Percentiles rank a stretch among this genome's conserved stretches.
Conservation (phyloP, 108 stramenopile genomes). For the Chaetoceros muelleri region DNA sequence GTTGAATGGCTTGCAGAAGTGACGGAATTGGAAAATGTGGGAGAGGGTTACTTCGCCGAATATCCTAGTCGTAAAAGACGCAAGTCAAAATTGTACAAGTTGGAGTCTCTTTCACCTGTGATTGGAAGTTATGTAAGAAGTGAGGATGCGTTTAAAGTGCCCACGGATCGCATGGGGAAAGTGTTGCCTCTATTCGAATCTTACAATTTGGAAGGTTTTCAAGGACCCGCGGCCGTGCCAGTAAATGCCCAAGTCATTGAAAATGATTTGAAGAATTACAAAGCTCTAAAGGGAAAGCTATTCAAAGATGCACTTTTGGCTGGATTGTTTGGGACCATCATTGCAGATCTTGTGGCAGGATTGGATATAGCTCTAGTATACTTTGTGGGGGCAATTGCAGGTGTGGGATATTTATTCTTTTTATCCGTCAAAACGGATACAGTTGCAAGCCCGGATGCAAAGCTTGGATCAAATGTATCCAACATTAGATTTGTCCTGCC, state of each 20-base stretch:
- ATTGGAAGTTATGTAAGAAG: slow-evolving; percentile 52
- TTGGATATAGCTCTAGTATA: slow-evolving; percentile 52
- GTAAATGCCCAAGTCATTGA: slow-evolving; percentile 37
- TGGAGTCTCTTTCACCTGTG: slow-evolving; percentile 51
- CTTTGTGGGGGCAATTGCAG: slow-evolving; percentile 45
- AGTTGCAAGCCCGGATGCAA: slow-evolving; percentile 28
- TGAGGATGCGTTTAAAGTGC: slow-evolving; percentile 74
- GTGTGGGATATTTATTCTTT: slow-evolving; percentile 55
- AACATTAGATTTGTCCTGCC: slow-evolving; percentile 68
- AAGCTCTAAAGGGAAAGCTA: slow-evolving; percentile 36
- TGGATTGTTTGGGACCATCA: slow-evolving; percentile 38
- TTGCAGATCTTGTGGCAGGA: slow-evolving; percentile 39
- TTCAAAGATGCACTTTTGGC: slow-evolving; percentile 42
- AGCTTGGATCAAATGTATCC: slow-evolving; percentile 38
- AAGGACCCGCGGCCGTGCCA: slow-evolving; percentile 32
- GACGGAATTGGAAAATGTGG: slow-evolving; percentile 65
- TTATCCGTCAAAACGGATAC: slow-evolving; percentile 76
- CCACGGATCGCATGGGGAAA: slow-evolving; percentile 23
- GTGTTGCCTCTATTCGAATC: slow-evolving; percentile 7
- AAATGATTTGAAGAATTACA: slow-evolving; percentile 37
- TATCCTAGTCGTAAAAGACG: slow-evolving; percentile 43
- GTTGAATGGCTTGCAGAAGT: slow-evolving; percentile 60
- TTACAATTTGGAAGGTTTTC: slow-evolving; percentile 46
- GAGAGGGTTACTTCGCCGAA: slow-evolving; percentile 77
- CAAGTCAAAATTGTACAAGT: slow-evolving; percentile 28